Evolutionary conservation across 331 rosid species (phyloP).

Genomic region (Cydonia oblonga): DNA sequence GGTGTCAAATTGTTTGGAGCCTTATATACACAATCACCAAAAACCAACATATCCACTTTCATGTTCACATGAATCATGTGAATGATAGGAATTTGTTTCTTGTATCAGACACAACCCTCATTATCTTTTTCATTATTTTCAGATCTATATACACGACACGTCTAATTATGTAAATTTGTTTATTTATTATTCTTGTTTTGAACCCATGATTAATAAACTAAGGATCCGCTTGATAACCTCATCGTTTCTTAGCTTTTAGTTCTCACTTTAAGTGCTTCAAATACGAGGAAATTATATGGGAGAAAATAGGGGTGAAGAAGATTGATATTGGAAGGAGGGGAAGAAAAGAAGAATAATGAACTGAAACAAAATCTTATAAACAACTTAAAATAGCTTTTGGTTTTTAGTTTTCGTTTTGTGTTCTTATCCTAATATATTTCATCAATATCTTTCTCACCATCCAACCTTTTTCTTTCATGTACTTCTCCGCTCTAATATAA

Average conservation of each 20-base stretch:
- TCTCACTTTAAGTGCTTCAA: background rate
- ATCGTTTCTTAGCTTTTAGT: background rate
- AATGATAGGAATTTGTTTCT: constrained; percentile 14
- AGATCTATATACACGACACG: too few relatives aligned
- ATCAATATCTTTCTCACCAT: too few relatives aligned
- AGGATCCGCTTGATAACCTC: background rate
- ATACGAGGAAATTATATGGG: background rate
- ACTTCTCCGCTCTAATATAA: too few relatives aligned
- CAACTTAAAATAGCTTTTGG: too few relatives aligned
- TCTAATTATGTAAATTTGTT: too few relatives aligned
- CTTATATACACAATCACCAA: background rate
- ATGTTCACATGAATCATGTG: constrained; percentile 25
- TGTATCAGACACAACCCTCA: background rate
- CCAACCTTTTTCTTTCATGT: too few relatives aligned
- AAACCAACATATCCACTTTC: background rate
- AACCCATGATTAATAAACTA: background rate
- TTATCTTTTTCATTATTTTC: too few relatives aligned
- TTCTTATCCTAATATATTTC: too few relatives aligned
- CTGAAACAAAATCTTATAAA: too few relatives aligned
- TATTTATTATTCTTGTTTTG: too few relatives aligned
- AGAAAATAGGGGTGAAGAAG: background rate
- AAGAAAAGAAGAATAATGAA: background rate
- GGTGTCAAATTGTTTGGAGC: constrained; percentile 18
- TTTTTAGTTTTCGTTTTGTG: too few relatives aligned
- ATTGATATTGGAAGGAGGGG: too few relatives aligned